Evolutionary conservation across 192 early-diverging fungal genomes (phyloP).

Genomic region (Thamnidium elegans): DNA sequence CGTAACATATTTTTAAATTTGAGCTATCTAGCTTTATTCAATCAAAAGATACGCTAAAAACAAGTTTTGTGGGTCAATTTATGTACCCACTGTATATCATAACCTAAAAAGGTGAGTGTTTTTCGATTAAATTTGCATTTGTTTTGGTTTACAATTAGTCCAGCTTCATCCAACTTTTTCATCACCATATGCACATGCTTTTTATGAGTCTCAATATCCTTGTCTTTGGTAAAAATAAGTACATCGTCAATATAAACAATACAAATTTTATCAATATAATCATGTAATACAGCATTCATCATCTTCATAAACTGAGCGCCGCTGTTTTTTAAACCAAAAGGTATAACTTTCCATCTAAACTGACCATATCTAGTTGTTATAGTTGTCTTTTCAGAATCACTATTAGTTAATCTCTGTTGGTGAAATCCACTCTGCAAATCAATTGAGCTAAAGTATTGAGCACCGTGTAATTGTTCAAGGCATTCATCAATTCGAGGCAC

Average conservation of each 20-base stretch:
- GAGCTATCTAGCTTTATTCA: too few relatives aligned
- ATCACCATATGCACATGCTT: too few relatives aligned
- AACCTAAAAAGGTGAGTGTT: too few relatives aligned
- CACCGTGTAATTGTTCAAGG: constrained; percentile 30
- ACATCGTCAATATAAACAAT: constrained; percentile 44
- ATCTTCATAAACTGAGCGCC: constrained; percentile 51
- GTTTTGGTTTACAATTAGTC: too few relatives aligned
- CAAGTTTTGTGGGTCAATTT: too few relatives aligned
- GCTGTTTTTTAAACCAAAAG: constrained; percentile 59
- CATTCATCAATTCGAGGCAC: constrained; percentile 48
- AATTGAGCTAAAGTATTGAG: constrained; percentile 24
- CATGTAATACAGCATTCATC: constrained; percentile 45
- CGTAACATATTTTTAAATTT: too few relatives aligned
- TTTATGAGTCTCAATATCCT: constrained; percentile 20
- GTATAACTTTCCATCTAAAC: constrained; percentile 54
- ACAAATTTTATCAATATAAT: constrained; percentile 32
- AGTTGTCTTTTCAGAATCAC: constrained; percentile 38
- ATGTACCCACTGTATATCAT: too few relatives aligned
- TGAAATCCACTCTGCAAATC: constrained; percentile 35
- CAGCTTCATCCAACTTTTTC: too few relatives aligned
- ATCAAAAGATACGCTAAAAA: too few relatives aligned
- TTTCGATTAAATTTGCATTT: too few relatives aligned
- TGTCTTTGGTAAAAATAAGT: constrained; percentile 26
- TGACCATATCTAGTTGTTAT: constrained; percentile 38
- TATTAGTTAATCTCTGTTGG: constrained; percentile 20